Evolutionary conservation across 1,139 yeast genomes (phyloP).

Genomic region (Debaryomyces subglobosus): DNA sequence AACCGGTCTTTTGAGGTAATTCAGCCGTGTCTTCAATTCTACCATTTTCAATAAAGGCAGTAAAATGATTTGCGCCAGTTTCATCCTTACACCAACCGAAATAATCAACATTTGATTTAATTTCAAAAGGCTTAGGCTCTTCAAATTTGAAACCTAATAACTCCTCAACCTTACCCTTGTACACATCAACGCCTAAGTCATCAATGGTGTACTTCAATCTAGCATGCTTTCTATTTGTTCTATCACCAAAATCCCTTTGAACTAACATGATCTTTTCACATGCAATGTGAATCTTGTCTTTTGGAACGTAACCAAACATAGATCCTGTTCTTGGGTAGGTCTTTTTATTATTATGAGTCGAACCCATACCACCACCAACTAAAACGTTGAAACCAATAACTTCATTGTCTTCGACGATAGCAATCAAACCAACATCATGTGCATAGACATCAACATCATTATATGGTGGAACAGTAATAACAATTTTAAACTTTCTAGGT

Average conservation of each 20-base stretch:
- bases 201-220: slow-evolving; percentile 96
- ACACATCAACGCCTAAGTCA: slow-evolving; percentile 83
- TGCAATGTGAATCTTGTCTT: slow-evolving; percentile 70
- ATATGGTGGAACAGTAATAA: slow-evolving; percentile 93
- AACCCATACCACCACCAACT: slow-evolving; percentile 99
- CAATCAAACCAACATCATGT: slow-evolving; percentile 90
- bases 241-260: slow-evolving; percentile 94
- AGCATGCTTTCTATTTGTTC: slow-evolving; percentile 96
- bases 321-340: slow-evolving; percentile 97
- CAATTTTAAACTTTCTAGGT: slow-evolving; percentile 95
- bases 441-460: slow-evolving; percentile 98
- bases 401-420: slow-evolving; percentile 73
- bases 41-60: slow-evolving; percentile 95
- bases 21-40: slow-evolving; percentile 93
- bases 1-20: slow-evolving; percentile 87
- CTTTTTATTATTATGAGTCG: slow-evolving; percentile 94
- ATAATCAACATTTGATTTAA: slow-evolving; percentile 85
- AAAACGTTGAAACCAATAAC: slow-evolving; percentile 81
- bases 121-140: slow-evolving; percentile 69
- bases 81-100: slow-evolving; percentile 97
- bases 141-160: slow-evolving; percentile 76
- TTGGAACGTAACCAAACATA: slow-evolving; percentile 72
- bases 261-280: slow-evolving; percentile 93
- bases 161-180: slow-evolving; percentile 80
- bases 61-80: slow-evolving; percentile 82